Evolutionary conservation across 148 eudicot genomes (phyloP).

Genomic region (Rhododendron ferrugineum): DNA sequence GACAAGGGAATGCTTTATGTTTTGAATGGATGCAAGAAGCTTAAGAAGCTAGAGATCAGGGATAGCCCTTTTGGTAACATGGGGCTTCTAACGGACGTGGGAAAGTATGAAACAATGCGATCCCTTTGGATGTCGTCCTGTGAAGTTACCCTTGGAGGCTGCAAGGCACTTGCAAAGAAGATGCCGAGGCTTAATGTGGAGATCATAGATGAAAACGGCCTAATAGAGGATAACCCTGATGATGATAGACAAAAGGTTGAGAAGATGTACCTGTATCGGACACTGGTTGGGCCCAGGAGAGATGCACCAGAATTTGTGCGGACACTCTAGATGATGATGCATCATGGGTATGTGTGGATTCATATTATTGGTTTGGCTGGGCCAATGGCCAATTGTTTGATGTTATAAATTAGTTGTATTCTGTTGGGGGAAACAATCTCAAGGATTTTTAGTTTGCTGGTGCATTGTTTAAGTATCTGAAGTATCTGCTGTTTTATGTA

Average conservation of each 20-base stretch:
- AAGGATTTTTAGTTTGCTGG: background rate
- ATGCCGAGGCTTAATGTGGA: conserved; percentile 79
- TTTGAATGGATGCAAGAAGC: conserved; percentile 76
- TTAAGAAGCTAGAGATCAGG: conserved; percentile 72
- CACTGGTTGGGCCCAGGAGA: conserved; percentile 58
- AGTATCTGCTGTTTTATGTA: background rate
- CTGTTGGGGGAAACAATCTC: background rate
- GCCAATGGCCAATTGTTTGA: background rate
- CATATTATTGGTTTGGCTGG: background rate
- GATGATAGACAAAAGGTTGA: conserved; percentile 58
- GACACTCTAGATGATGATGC: conserved; percentile 39
- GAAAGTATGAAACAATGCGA: conserved; percentile 91
- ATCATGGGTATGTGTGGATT: background rate
- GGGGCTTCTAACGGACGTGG: conserved; percentile 69
- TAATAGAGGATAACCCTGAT: conserved; percentile 20
- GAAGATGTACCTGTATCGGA: conserved; percentile 71
- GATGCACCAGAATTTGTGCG: conserved; percentile 72
- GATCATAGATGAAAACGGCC: conserved; percentile 60
- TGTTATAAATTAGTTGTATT: conserved; percentile 12
- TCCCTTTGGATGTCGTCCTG: conserved; percentile 98
- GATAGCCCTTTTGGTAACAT: conserved; percentile 66
- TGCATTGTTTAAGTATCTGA: background rate
- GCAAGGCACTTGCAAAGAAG: conserved; percentile 61
- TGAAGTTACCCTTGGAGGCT: conserved; percentile 68
- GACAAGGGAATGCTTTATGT: conserved; percentile 76